phyloP scores from a whole-genome alignment of 2,329 filamentous ascomycete species.

The Trichoderma sp. region DNA sequence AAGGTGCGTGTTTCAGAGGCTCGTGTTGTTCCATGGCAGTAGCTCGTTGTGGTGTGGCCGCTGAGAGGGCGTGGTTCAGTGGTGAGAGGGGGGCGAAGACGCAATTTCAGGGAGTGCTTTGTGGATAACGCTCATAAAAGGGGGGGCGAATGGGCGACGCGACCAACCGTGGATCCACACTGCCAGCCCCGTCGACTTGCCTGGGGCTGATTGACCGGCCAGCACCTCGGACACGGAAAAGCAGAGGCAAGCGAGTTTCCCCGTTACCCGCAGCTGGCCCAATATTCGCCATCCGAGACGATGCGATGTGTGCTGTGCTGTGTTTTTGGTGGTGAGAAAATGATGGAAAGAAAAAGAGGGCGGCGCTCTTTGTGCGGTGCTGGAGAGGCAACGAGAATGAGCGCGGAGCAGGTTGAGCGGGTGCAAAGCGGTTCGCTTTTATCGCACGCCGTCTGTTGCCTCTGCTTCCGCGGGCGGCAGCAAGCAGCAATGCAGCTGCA shows the following conservation, averaged over 20 bases:
- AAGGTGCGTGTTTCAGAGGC: constrained; percentile 27
- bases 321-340: background rate
- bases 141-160: constrained; percentile 30
- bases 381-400: background rate
- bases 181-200: constrained; percentile 30
- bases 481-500: constrained; percentile 16
- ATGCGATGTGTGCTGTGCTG: constrained; percentile 4
- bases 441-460: constrained; percentile 9
- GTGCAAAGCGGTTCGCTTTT: background rate
- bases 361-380: constrained; percentile 3
- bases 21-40: constrained; percentile 23
- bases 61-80: constrained; percentile 29
- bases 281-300: constrained; percentile 22
- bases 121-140: constrained; percentile 30
- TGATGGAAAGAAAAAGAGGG: background rate
- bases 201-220: constrained; percentile 26
- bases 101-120: constrained; percentile 35
- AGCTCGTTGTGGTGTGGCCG: constrained; percentile 29
- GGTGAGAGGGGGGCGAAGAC: constrained; percentile 30
- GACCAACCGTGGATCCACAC: constrained; percentile 34
- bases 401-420: background rate
- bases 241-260: constrained; percentile 25
- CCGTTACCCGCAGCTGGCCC: constrained; percentile 13
- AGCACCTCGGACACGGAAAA: constrained; percentile 11
- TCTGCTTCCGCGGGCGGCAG: constrained; percentile 12